Evolutionary conservation across 345 rosid species (phyloP), one percentile per base, ranked within the genome.

Genomic region (Kandelia obovata): DNA sequence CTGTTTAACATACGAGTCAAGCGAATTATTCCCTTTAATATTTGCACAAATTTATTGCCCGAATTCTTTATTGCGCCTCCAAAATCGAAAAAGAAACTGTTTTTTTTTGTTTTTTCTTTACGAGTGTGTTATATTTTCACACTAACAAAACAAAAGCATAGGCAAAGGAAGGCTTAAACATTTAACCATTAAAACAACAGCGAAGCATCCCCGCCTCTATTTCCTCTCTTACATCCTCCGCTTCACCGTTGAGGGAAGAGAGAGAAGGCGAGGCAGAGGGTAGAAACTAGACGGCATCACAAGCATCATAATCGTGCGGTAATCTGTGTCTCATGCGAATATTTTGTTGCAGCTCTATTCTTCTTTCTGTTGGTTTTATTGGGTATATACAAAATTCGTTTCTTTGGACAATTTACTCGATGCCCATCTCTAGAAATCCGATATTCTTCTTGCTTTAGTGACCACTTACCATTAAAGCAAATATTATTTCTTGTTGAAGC

Each of bases 161-260:
- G 47, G 47, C 47, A 10, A 39, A 39, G 47, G 9, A 9, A 39
- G 16, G 16, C 47, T 0, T 7, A 28, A 32, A 32, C 43, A 10
- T 39, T 39, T 9, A 39, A 39, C 46, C 46, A 10, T 39, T 10
- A 10, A n/a, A 20, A 39, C 46, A 39, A 9, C 46, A 39, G 11
- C 0, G 46, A 39, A 10, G 16, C 30, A 23, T 2, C 34, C 34
- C 35, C 35, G 7, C 35, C 35, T 5, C 15, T 11, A 3, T 27
- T 25, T 20, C 21, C 43, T 9, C 19, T 16, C 28, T 57, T 53
- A 64, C 59, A 69, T 67, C 66, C 78, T 67, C 76, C 67, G 58
- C 67, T 66, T 46, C 49, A 21, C 55, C 64, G 66, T 34, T 1
- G 47, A 11, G 47, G 11, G 11, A 7, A 37, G 11, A 37, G 43